Evolutionary conservation across 768 basidiomycete species (phyloP), one percentile per base, ranked within the genome.

Genomic region (Lanmaoa rubissima): DNA sequence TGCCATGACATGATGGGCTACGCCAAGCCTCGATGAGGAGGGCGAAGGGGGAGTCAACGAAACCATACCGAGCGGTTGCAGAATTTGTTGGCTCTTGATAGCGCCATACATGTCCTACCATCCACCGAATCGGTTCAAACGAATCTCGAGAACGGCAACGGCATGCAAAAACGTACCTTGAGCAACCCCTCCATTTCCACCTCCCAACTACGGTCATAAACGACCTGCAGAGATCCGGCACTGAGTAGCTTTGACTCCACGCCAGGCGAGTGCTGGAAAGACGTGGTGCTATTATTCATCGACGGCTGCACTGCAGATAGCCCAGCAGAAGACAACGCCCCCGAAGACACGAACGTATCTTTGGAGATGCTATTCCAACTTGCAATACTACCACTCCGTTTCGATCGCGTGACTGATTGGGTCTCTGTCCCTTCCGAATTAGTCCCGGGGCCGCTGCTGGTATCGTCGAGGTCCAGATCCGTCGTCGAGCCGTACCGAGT

Each of bases 21-120:
- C 57, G 3, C 81, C 79, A n/a, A 86, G 82, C 53, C 78, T 84
- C 35, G 83, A 67, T 26, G 84, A 87, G 26, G 82, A 81, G 41
- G 76, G 78, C 14, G 84, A 85, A 10, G 79, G 65, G 43, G 84
- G 78, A 51, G 66, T 59, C 47, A 65, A 55, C 31, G 62, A 61
- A 60, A 75, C 75, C 56, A 76, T 79, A 57, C 78, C 80, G 28
- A 87, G 72, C 2, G 94, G 94, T 60, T 95, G 90, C 39, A 95
- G 73, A 61, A 98, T 95, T 69, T 94, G 91, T 64, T 94, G 90
- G 40, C 79, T 83, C 75, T 95, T 94, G 74, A 98, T 86, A 9
- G 94, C 87, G 63, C 79, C 83, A 77, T 94, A 99, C 82, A 99
- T 96, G 67, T 99, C 97, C 92, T 95, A 61, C 1, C 28, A 26